Conservation (phyloP, 2,329 filamentous ascomycete genomes). For the Colletotrichum tabaci region DNA sequence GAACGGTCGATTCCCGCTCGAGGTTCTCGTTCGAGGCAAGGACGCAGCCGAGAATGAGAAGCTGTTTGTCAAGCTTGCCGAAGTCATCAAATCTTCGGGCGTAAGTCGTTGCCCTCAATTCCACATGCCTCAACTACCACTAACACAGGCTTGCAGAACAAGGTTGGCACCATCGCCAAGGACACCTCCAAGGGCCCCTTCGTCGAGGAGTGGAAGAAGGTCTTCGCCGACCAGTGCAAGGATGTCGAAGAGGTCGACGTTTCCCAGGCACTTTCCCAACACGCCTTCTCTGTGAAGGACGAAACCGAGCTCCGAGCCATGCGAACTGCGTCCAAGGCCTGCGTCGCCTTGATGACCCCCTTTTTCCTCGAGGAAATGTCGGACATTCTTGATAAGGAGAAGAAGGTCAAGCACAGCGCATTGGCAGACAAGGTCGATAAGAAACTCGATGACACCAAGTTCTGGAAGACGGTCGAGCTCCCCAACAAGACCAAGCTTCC, state of each 20-base stretch:
- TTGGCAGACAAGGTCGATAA: constrained; percentile 90
- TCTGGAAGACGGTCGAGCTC: constrained; percentile 86
- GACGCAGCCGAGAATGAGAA: constrained; percentile 93
- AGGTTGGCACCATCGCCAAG: constrained; percentile 89
- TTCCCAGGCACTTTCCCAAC: constrained; percentile 82
- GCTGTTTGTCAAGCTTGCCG: constrained; percentile 86
- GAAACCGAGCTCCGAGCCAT: constrained; percentile 94
- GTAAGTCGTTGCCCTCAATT: constrained; percentile 66
- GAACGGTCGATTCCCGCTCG: constrained; percentile 91
- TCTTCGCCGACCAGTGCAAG: constrained; percentile 83
- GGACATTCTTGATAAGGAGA: constrained; percentile 93
- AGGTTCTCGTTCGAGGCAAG: constrained; percentile 93
- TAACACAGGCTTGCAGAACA: constrained; percentile 72
- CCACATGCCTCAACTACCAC: neutral
- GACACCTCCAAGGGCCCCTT: constrained; percentile 90
- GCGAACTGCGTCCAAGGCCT: constrained; percentile 93
- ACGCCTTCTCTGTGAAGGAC: constrained; percentile 93
- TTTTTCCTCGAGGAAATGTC: constrained; percentile 99
- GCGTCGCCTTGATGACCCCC: constrained; percentile 93
- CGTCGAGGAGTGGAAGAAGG: constrained; percentile 95
- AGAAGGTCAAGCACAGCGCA: constrained; percentile 92
- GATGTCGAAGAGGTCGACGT: constrained; percentile 93
- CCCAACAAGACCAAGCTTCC: constrained; percentile 83
- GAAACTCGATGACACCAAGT: constrained; percentile 94
- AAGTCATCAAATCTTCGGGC: constrained; percentile 89